Conservation (phyloP, 2,329 filamentous ascomycete genomes). For the Colletotrichum chrysophilum region DNA sequence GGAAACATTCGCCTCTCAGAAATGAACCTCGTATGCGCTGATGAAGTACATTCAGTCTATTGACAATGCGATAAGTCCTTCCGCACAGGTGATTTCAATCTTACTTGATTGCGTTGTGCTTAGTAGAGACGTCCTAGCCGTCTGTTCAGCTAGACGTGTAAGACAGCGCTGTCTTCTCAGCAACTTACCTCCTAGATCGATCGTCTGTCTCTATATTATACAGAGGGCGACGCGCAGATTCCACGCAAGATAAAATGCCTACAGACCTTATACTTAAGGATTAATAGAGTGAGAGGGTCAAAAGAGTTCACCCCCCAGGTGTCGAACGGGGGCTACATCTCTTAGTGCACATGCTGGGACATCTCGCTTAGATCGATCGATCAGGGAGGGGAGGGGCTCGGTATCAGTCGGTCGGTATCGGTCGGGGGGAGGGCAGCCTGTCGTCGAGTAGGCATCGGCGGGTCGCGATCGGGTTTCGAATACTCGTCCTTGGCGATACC, state of each 20-base stretch:
- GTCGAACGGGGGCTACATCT: neutral
- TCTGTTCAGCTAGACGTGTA: neutral
- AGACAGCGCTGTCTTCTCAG: neutral
- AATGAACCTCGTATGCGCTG: neutral
- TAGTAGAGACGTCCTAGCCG: neutral
- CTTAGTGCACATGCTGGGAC: neutral
- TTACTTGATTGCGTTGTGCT: accelerated
- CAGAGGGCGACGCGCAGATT: neutral
- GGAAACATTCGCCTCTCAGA: neutral
- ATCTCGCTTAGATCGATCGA: neutral
- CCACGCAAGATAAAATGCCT: neutral
- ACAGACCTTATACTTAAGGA: neutral
- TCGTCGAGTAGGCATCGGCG: neutral
- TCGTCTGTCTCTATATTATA: neutral
- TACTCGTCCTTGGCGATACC: neutral
- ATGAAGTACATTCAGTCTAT: neutral
- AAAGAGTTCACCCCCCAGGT: neutral
- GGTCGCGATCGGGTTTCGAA: neutral
- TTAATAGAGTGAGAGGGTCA: neutral
- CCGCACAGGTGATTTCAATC: neutral
- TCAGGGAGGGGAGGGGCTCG: neutral
- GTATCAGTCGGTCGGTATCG: neutral
- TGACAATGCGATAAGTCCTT: neutral
- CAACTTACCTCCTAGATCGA: neutral
- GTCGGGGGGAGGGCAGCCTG: neutral